A percentile compares a stretch with the other conserved stretches of the same genome.
Evolutionary conservation across 176 grass and related monocot genomes (phyloP).

Genomic region (Zoysia japonica): DNA sequence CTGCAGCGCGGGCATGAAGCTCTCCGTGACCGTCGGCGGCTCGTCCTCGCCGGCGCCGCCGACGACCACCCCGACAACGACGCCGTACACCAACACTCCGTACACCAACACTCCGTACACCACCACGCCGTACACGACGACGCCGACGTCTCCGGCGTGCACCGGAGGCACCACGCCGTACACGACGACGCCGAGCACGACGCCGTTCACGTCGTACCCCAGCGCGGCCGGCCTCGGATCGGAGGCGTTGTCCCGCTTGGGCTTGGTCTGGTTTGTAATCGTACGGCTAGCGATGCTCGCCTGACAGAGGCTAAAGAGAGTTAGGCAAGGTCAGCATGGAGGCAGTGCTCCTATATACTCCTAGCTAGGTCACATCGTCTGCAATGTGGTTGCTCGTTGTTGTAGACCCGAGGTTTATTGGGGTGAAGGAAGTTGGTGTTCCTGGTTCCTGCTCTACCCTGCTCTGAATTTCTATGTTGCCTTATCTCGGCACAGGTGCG

Average conservation of each 20-base stretch:
- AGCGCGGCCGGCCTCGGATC: slow-evolving; percentile 13
- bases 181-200: not conserved
- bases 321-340: slow-evolving; percentile 42
- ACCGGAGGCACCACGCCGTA: slow-evolving; percentile 1
- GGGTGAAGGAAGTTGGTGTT: not conserved
- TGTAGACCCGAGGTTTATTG: not conserved
- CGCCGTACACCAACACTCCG: not conserved
- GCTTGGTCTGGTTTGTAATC: slow-evolving; percentile 26
- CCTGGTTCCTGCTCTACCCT: not conserved
- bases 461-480: not conserved
- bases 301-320: not conserved
- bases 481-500: too few relatives aligned
- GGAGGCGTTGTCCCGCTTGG: slow-evolving; percentile 20
- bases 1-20: slow-evolving; percentile 82
- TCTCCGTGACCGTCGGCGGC: slow-evolving; percentile 60
- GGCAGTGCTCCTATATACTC: slow-evolving; percentile 40
- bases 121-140: not conserved
- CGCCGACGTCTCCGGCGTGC: slow-evolving; percentile 5
- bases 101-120: not conserved
- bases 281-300: slow-evolving; percentile 40
- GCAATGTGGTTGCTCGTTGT: slow-evolving; percentile 39
- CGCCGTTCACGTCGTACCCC: slow-evolving; percentile 21
- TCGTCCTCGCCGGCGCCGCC: slow-evolving; percentile 28
- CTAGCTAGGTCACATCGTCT: not conserved
- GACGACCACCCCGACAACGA: not conserved